These are phyloP conservation scores for Candida suzukii DNA, from an alignment of 805 yeast genomes.

Conservation along the genomic window DNA sequence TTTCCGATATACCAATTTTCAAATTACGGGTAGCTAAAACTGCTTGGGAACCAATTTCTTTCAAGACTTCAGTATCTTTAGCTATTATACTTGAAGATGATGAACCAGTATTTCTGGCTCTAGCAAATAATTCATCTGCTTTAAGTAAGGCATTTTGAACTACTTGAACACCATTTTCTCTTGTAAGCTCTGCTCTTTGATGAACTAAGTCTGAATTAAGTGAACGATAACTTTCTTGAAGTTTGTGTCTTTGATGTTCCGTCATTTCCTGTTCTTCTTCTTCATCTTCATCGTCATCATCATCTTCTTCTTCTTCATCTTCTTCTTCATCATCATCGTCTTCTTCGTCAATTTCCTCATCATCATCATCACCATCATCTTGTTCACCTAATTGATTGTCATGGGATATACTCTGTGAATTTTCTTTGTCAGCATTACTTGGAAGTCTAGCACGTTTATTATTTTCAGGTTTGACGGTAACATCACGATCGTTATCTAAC, in stretches of 20 bases:
- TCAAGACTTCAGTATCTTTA: conserved; percentile 58
- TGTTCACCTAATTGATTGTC: neutral
- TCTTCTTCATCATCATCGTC: conserved; percentile 14
- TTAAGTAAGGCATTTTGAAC: conserved; percentile 37
- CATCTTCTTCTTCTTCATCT: conserved; percentile 8
- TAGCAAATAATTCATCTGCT: conserved; percentile 40
- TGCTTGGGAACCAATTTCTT: conserved; percentile 54
- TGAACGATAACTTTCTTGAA: conserved; percentile 19
- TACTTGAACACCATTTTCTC: conserved; percentile 48
- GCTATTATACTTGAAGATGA: conserved; percentile 37
- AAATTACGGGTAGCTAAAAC: conserved; percentile 57
- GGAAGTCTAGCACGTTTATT: too few species aligned
- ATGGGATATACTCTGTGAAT: too few species aligned
- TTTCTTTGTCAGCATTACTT: too few species aligned
- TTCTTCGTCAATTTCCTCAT: conserved; percentile 4
- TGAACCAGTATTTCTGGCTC: conserved; percentile 29
- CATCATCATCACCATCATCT: neutral
- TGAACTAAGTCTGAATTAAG: conserved; percentile 15
- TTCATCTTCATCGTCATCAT: conserved; percentile 3
- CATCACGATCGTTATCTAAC: too few species aligned
- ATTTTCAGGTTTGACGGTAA: too few species aligned
- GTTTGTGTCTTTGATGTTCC: conserved; percentile 17
- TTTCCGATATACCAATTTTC: conserved; percentile 48
- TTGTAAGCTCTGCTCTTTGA: conserved; percentile 44
- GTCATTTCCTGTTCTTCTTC: conserved; percentile 12